Percentiles rank a stretch among this genome's conserved stretches.
phyloP scores from a whole-genome alignment of 257 asterid genomes.

The Solanum acaule region DNA sequence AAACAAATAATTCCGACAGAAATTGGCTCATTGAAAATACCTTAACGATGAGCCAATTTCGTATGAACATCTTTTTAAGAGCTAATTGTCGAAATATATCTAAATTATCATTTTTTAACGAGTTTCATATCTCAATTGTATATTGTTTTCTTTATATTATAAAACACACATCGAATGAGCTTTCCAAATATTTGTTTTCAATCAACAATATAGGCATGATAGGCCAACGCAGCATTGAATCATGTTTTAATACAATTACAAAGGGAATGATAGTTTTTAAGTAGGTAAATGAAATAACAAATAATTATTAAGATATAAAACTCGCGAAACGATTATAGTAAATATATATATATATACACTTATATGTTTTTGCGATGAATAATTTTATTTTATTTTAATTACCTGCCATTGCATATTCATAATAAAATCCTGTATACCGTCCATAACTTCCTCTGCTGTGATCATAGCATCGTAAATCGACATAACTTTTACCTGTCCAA shows the following conservation, averaged over 20 bases:
- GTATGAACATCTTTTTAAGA: neutral
- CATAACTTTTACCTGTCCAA: slow-evolving; percentile 27
- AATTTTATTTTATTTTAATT: neutral
- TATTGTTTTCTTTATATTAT: neutral
- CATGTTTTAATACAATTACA: neutral
- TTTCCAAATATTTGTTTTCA: neutral
- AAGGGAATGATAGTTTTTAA: neutral
- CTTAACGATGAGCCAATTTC: neutral
- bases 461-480: slow-evolving; percentile 35
- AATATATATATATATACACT: neutral
- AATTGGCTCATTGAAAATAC: neutral
- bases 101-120: too few relatives aligned
- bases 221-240: neutral
- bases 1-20: neutral
- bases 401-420: slow-evolving; percentile 39
- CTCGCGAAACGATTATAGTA: neutral
- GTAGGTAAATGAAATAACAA: neutral
- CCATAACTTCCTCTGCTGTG: slow-evolving; percentile 32
- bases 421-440: slow-evolving; percentile 23
- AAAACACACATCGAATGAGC: neutral
- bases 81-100: too few relatives aligned
- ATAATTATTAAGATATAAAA: neutral
- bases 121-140: neutral
- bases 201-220: neutral
- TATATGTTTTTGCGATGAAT: neutral